Evolutionary conservation across 2,329 filamentous ascomycete genomes (phyloP).

Genomic region (Scolecobasidium constrictum): DNA sequence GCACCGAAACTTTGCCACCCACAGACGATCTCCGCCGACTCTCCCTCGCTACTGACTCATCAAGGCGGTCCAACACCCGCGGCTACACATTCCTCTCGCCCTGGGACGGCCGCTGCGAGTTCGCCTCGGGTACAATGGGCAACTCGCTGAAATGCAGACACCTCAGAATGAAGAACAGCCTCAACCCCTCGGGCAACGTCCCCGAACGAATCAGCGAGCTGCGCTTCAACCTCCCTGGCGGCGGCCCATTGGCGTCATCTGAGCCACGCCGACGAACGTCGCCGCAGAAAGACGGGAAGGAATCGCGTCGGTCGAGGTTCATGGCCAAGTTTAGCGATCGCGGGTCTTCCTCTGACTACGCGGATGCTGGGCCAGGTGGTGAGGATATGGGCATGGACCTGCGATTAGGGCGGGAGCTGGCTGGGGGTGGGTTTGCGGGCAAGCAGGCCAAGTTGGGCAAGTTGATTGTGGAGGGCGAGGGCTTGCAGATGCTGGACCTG

Average conservation of each 20-base stretch:
- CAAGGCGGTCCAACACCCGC: conserved; percentile 38
- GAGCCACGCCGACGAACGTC: conserved; percentile 17
- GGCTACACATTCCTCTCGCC: conserved; percentile 71
- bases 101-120: conserved; percentile 82
- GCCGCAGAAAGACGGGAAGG: conserved; percentile 17
- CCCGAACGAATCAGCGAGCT: conserved; percentile 59
- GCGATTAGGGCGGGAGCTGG: conserved; percentile 68
- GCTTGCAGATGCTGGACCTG: conserved; percentile 90
- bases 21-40: conserved; percentile 1
- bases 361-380: background rate
- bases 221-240: conserved; percentile 72
- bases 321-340: conserved; percentile 2
- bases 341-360: background rate
- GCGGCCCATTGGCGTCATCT: conserved; percentile 17
- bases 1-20: conserved; percentile 11
- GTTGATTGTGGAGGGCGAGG: conserved; percentile 78
- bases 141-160: conserved; percentile 48
- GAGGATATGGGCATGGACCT: conserved; percentile 46
- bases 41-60: background rate
- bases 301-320: background rate
- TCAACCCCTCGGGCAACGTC: conserved; percentile 36
- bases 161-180: conserved; percentile 53
- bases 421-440: conserved; percentile 76
- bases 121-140: conserved; percentile 66
- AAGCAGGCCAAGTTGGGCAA: conserved; percentile 90